Evolutionary conservation across 768 basidiomycete genomes (phyloP), one percentile per base, ranked within the genome.

Genomic region (Boletellus sp.): DNA sequence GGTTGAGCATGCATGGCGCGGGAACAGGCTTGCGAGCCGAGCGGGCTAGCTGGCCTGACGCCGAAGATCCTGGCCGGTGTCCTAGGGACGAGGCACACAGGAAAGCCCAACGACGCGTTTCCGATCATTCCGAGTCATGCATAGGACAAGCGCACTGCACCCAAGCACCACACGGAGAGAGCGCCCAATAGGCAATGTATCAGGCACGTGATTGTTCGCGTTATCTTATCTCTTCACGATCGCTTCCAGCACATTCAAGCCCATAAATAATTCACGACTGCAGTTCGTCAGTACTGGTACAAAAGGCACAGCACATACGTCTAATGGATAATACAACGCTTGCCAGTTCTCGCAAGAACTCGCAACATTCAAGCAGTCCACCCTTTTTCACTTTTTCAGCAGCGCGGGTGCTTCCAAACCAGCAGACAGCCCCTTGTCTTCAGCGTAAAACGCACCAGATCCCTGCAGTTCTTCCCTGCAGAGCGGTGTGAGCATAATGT

Each of bases 341-440:
- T 38, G 40, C 38, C 19, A 34, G 31, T 28, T 33, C 43, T 47
- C 42, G n/a, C 16, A 28, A 22, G 41, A 50, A 52, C 57, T 43
- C 42, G 48, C 7, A 20, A 19, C 10, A 48, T 31, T 20, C 10
- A 23, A 38, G 33, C 16, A 15, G 44, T 65, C 32, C 50, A 31
- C 19, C 37, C 9, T 34, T 36, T 26, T 45, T 62, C 75, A 84
- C 73, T 87, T 85, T 77, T 81, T 78, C 64, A 80, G 74, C 47
- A 92, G 72, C 49, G 81, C 84, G 40, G 93, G 92, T 45, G 84
- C 64, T n/a, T 73, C 81, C 54, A 72, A 67, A 49, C 94, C 94
- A 51, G 79, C 80, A 54, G 92, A 88, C 57, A 95, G 74, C 41
- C 91, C 93, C 69, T 79, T 80, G 55, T 76, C 80, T 46, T 85